Evolutionary conservation across 352 stramenopile species (phyloP).

Genomic region (Phytophthora palmivora): DNA sequence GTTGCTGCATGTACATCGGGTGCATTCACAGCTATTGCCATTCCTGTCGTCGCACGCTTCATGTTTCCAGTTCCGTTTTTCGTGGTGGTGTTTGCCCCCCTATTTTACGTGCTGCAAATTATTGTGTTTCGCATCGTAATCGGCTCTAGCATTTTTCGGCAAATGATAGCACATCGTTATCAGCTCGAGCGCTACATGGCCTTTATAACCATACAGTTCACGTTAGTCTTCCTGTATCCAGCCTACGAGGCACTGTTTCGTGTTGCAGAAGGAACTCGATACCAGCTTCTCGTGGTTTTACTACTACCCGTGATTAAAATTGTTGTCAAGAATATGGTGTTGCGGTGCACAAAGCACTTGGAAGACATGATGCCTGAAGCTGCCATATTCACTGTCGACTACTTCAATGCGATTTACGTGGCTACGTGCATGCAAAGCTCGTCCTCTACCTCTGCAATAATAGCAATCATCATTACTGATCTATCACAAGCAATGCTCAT

Average conservation of each 20-base stretch:
- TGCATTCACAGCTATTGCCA: slow-evolving; percentile 1
- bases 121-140: slow-evolving; percentile 3
- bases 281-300: slow-evolving; percentile 10
- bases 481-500: slow-evolving; percentile 1
- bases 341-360: slow-evolving; percentile 5
- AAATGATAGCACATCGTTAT: slow-evolving; percentile 1
- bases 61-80: slow-evolving; percentile 5
- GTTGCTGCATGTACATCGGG: neutral
- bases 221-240: slow-evolving; percentile 13
- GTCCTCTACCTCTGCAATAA: slow-evolving; percentile 4
- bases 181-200: slow-evolving; percentile 5
- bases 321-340: slow-evolving; percentile 19
- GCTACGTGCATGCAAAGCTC: slow-evolving; percentile 18
- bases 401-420: slow-evolving; percentile 32
- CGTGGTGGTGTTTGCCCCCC: neutral
- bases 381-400: slow-evolving; percentile 28
- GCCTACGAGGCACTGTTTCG: too few species aligned
- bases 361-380: slow-evolving; percentile 21
- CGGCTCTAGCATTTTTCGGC: neutral
- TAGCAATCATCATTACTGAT: neutral
- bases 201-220: slow-evolving; percentile 6
- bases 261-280: neutral
- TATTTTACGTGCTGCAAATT: slow-evolving; percentile 7
- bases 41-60: slow-evolving; percentile 5
- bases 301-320: slow-evolving; percentile 34